A percentile compares a stretch with the other conserved stretches of the same genome.
Conservation (phyloP, 306 rosid genomes). For the Cercis canadensis region DNA sequence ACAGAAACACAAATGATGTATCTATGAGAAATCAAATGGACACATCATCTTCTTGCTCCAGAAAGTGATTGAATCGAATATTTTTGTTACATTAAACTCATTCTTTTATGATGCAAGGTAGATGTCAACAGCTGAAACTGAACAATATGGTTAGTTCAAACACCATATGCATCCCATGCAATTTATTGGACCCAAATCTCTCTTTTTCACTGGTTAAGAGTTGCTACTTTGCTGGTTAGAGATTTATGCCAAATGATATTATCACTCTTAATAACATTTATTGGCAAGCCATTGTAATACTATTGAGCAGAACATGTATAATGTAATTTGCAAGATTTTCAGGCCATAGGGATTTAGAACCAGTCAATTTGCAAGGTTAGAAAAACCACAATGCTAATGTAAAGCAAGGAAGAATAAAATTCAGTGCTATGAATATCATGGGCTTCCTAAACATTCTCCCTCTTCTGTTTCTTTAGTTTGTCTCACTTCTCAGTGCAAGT, state of each 20-base stretch:
- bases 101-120: not conserved
- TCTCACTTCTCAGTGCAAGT: not conserved
- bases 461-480: not conserved
- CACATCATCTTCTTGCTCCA: no score
- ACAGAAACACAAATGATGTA: slow-evolving; percentile 2
- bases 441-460: not conserved
- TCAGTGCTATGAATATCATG: not conserved
- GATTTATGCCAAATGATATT: not conserved
- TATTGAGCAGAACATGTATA: not conserved
- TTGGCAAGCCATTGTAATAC: not conserved
- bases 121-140: not conserved
- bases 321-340: not conserved
- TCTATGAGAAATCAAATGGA: slow-evolving; percentile 16
- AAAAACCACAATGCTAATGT: not conserved
- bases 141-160: not conserved
- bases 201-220: not conserved
- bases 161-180: not conserved
- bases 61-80: no score
- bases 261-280: not conserved
- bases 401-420: not conserved
- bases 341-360: not conserved
- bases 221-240: slow-evolving; percentile 1
- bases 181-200: not conserved
- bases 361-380: not conserved
- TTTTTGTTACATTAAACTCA: not conserved